These are phyloP conservation scores for Anthoceros angustus DNA, from an alignment of 225 moss, liverwort and hornwort species.

Conservation along the genomic window DNA sequence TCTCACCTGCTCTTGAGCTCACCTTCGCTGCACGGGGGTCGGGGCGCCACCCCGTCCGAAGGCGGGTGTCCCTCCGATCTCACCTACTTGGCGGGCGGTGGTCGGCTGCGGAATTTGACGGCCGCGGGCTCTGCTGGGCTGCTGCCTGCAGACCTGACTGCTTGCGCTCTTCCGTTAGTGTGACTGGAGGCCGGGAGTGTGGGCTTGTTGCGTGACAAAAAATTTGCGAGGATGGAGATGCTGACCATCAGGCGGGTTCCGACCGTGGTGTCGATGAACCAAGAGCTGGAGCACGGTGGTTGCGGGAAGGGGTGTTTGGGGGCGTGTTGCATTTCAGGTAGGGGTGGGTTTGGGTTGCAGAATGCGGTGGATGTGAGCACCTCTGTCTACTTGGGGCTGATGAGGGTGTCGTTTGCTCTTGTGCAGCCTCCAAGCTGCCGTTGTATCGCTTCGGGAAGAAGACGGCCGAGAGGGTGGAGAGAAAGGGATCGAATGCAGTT, in stretches of 20 bases:
- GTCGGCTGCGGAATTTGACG: constrained; percentile 10
- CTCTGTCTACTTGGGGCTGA: background rate
- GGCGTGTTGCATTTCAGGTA: constrained; percentile 55
- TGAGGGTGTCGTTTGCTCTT: background rate
- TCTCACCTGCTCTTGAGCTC: constrained; percentile 54
- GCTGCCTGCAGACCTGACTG: constrained; percentile 23
- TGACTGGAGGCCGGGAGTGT: constrained; percentile 8
- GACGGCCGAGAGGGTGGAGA: background rate
- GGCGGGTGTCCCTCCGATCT: constrained; percentile 99
- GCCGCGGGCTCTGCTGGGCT: constrained; percentile 20
- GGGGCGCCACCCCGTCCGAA: constrained; percentile 92
- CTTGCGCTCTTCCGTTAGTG: constrained; percentile 10
- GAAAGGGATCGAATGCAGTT: background rate
- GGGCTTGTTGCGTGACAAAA: background rate
- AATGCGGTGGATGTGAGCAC: background rate
- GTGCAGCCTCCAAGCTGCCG: constrained; percentile 53
- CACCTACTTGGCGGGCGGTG: constrained; percentile 76
- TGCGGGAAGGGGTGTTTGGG: constrained; percentile 46
- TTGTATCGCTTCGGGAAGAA: constrained; percentile 30
- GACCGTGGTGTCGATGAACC: constrained; percentile 49
- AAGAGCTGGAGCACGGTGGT: constrained; percentile 36
- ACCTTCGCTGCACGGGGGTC: constrained; percentile 85
- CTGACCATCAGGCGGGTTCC: constrained; percentile 49
- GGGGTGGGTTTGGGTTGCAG: background rate
- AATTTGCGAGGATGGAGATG: constrained; percentile 20